phyloP scores from a whole-genome alignment of 2,329 filamentous ascomycete species.

The Scorias spongiosa region DNA sequence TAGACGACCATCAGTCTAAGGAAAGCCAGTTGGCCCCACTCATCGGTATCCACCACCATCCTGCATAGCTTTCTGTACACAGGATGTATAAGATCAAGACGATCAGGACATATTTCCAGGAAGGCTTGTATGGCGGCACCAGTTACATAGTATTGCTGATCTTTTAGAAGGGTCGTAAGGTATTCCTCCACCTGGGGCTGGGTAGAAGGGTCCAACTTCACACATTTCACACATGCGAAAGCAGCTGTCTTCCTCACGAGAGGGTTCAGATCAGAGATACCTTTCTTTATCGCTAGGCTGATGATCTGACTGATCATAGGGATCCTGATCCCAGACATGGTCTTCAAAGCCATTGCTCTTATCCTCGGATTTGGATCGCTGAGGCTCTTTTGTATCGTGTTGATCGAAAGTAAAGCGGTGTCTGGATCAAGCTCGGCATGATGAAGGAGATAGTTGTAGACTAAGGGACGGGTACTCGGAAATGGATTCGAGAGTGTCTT shows the following conservation, averaged over 20 bases:
- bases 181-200: slow-evolving; percentile 75
- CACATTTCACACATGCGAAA: slow-evolving; percentile 89
- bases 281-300: slow-evolving; percentile 86
- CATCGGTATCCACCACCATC: slow-evolving; percentile 96
- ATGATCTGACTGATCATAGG: slow-evolving; percentile 97
- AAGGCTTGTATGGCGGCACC: slow-evolving; percentile 85
- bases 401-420: slow-evolving; percentile 88
- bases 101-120: slow-evolving; percentile 73
- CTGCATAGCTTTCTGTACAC: slow-evolving; percentile 74
- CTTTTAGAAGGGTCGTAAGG: slow-evolving; percentile 60
- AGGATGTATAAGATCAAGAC: slow-evolving; percentile 76
- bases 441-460: slow-evolving; percentile 95
- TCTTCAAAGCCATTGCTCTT: slow-evolving; percentile 78
- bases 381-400: slow-evolving; percentile 95
- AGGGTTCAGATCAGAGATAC: slow-evolving; percentile 83
- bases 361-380: slow-evolving; percentile 85
- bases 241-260: slow-evolving; percentile 86
- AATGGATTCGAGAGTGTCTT: slow-evolving; percentile 95
- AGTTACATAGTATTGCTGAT: slow-evolving; percentile 93
- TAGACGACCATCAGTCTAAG: slow-evolving; percentile 72
- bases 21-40: slow-evolving; percentile 86
- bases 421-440: slow-evolving; percentile 95
- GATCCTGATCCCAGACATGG: slow-evolving; percentile 95
- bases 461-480: slow-evolving; percentile 90
- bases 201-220: slow-evolving; percentile 74